A percentile compares a stretch with the other conserved stretches of the same genome.
These are phyloP conservation scores for Suillus hirtellus DNA, from an alignment of 768 basidiomycete species.

Conservation along the genomic window DNA sequence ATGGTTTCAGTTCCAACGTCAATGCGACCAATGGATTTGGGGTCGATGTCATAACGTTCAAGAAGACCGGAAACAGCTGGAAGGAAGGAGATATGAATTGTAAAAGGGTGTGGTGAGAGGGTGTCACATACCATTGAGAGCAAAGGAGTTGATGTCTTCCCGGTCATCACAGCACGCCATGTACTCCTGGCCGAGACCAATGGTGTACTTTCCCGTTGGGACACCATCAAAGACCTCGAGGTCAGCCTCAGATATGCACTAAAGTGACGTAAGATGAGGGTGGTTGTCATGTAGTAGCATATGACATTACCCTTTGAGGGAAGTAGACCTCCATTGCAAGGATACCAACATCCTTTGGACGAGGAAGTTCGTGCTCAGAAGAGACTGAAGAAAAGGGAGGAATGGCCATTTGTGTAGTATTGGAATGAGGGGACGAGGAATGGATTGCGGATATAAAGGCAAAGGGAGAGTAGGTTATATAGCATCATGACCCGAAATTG, in stretches of 20 bases:
- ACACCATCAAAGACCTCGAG: slow-evolving; percentile 95
- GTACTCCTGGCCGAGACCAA: slow-evolving; percentile 95
- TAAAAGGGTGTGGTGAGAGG: background rate
- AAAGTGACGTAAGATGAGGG: slow-evolving; percentile 13
- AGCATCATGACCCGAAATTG: slow-evolving; percentile 16
- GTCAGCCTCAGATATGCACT: slow-evolving; percentile 96
- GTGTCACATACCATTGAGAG: slow-evolving; percentile 73
- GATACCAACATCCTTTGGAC: slow-evolving; percentile 93
- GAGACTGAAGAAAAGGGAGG: slow-evolving; percentile 15
- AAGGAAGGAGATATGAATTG: slow-evolving; percentile 4
- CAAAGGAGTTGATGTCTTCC: slow-evolving; percentile 99
- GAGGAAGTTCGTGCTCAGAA: slow-evolving; percentile 33
- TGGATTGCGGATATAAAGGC: background rate
- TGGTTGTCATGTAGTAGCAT: too few species aligned
- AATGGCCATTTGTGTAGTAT: slow-evolving; percentile 25
- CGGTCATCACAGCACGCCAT: slow-evolving; percentile 99
- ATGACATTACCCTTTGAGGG: slow-evolving; percentile 66
- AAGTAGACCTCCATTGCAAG: slow-evolving; percentile 95
- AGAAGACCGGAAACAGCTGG: slow-evolving; percentile 87
- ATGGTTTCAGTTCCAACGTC: slow-evolving; percentile 99
- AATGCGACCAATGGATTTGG: slow-evolving; percentile 93
- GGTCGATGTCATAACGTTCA: slow-evolving; percentile 94
- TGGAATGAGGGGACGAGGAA: background rate
- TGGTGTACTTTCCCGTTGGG: slow-evolving; percentile 96
- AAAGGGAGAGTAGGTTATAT: slow-evolving; percentile 24